A percentile compares a stretch with the other conserved stretches of the same genome.
Conservation (phyloP, 257 asterid genomes). For the Verbena officinalis region DNA sequence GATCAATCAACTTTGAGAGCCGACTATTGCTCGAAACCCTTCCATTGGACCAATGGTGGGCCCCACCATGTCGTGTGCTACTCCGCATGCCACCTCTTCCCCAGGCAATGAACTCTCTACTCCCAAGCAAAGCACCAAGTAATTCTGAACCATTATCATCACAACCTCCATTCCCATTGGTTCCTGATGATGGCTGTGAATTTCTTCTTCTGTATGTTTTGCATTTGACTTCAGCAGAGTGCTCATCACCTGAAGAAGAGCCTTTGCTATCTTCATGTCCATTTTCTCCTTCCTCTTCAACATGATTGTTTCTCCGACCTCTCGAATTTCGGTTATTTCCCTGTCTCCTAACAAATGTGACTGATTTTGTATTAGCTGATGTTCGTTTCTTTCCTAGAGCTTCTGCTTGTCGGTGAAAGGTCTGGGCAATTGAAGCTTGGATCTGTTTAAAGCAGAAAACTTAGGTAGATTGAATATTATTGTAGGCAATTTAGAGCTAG, state of each 20-base stretch:
- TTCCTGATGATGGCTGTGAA: constrained; percentile 58
- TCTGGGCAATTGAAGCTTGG: constrained; percentile 85
- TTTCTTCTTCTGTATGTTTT: constrained; percentile 61
- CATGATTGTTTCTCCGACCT: constrained; percentile 61
- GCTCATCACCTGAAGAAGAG: constrained; percentile 83
- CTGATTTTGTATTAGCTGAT: constrained; percentile 46
- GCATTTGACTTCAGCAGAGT: constrained; percentile 53
- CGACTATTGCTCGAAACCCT: constrained; percentile 56
- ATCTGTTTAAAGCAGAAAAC: constrained; percentile 47
- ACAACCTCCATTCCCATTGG: constrained; percentile 53
- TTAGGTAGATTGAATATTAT: constrained; percentile 20
- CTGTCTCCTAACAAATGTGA: constrained; percentile 61
- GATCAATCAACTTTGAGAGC: constrained; percentile 62
- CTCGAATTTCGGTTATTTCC: constrained; percentile 54
- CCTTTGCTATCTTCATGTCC: constrained; percentile 69
- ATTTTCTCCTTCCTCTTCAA: constrained; percentile 66
- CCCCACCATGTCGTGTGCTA: constrained; percentile 61
- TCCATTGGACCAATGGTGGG: constrained; percentile 46
- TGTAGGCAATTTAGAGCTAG: constrained; percentile 4
- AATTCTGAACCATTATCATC: constrained; percentile 63
- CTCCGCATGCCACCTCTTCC: constrained; percentile 94
- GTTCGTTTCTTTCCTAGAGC: constrained; percentile 78
- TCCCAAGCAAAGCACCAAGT: constrained; percentile 48
- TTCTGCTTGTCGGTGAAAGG: constrained; percentile 78
- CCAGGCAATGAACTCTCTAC: constrained; percentile 74